These are phyloP conservation scores for Phialophora chinensis DNA, from an alignment of 2,329 filamentous ascomycete genomes.

Conservation along the genomic window DNA sequence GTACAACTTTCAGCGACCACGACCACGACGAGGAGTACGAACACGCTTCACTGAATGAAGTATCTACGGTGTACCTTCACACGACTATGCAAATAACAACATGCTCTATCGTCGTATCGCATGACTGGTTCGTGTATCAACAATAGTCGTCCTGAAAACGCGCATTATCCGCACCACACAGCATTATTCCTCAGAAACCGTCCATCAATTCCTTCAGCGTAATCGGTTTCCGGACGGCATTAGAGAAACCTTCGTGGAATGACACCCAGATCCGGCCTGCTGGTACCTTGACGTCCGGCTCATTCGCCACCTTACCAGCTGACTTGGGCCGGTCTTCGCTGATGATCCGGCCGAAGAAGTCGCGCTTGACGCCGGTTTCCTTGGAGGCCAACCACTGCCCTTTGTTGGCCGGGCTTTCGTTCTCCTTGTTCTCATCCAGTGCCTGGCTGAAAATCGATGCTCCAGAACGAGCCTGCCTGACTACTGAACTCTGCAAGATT, in stretches of 20 bases:
- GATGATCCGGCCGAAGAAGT: constrained; percentile 84
- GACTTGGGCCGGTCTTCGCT: constrained; percentile 43
- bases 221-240: constrained; percentile 88
- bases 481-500: constrained; percentile 67
- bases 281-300: constrained; percentile 40
- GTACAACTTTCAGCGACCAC: neutral
- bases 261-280: constrained; percentile 78
- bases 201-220: constrained; percentile 77
- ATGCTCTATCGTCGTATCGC: neutral
- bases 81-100: neutral
- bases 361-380: constrained; percentile 64
- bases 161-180: neutral
- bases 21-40: neutral
- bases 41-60: neutral
- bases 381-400: constrained; percentile 39
- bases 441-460: neutral
- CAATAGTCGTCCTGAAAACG: neutral
- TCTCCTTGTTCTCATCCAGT: constrained; percentile 45
- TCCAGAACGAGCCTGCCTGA: constrained; percentile 64
- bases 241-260: constrained; percentile 88
- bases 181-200: constrained; percentile 42
- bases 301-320: constrained; percentile 38
- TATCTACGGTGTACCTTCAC: neutral
- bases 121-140: neutral
- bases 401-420: constrained; percentile 42